phyloP scores from a whole-genome alignment of 2,329 filamentous ascomycete species.

The Pseudogymnoascus sp. region DNA sequence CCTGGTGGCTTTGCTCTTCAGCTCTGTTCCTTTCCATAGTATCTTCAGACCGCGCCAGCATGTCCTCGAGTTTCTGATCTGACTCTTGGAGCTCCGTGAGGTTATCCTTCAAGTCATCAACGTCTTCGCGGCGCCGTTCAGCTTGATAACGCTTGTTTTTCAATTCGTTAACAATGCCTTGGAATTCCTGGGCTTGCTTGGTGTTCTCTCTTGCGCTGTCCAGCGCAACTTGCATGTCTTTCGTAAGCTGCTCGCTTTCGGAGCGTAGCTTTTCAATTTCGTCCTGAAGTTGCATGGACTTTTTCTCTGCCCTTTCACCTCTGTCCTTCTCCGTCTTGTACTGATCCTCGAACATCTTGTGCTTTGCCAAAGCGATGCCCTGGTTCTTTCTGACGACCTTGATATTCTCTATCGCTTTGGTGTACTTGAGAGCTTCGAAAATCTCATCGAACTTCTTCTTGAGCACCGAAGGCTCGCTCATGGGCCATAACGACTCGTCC shows the following conservation, averaged over 20 bases:
- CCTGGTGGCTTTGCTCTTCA: constrained; percentile 56
- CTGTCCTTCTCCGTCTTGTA: constrained; percentile 80
- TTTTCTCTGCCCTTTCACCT: constrained; percentile 65
- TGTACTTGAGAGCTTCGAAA: constrained; percentile 94
- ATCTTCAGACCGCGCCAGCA: constrained; percentile 71
- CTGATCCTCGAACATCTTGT: constrained; percentile 69
- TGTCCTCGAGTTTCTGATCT: constrained; percentile 66
- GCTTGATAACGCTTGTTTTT: constrained; percentile 71
- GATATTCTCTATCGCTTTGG: constrained; percentile 93
- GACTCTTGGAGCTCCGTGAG: constrained; percentile 73
- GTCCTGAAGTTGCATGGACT: constrained; percentile 55
- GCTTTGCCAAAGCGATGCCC: constrained; percentile 64
- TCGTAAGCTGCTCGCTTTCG: constrained; percentile 52
- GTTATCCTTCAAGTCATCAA: constrained; percentile 63
- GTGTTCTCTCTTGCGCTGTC: constrained; percentile 56
- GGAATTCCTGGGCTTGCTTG: constrained; percentile 66
- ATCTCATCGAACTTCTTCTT: constrained; percentile 98
- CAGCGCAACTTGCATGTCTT: constrained; percentile 56
- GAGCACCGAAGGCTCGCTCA: constrained; percentile 77
- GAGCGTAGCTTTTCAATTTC: constrained; percentile 58
- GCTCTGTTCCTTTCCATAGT: constrained; percentile 60
- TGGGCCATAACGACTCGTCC: constrained; percentile 93
- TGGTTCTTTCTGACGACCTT: constrained; percentile 80
- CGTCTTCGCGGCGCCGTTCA: constrained; percentile 61
- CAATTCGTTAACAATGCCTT: constrained; percentile 68